Conservation (phyloP, 768 basidiomycete genomes). For the Mycena maculata region DNA sequence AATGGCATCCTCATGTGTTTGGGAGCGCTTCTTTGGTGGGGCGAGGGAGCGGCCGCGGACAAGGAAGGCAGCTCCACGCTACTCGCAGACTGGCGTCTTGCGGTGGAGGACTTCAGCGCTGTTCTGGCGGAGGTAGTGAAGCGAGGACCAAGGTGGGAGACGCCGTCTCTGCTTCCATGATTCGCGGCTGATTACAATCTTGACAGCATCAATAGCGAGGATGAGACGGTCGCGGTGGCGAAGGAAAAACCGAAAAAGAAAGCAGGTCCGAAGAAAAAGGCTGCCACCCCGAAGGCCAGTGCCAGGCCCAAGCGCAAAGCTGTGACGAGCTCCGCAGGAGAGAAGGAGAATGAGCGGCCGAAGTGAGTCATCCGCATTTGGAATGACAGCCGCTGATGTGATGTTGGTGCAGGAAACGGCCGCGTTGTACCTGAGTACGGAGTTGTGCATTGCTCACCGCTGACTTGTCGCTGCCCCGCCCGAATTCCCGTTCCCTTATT, state of each 20-base stretch:
- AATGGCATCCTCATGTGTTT: constrained; percentile 15
- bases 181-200: neutral
- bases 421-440: too few relatives aligned
- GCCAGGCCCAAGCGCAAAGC: too few relatives aligned
- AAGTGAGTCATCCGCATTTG: neutral
- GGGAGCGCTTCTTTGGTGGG: constrained; percentile 15
- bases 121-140: neutral
- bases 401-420: neutral
- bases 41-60: neutral
- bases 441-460: too few relatives aligned
- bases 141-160: neutral
- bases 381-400: neutral
- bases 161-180: neutral
- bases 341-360: neutral
- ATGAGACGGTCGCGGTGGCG: too few relatives aligned
- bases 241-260: too few relatives aligned
- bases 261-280: too few relatives aligned
- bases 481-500: too few relatives aligned
- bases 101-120: neutral
- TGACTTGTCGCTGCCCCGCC: too few relatives aligned
- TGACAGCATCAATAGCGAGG: neutral
- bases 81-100: constrained; percentile 1
- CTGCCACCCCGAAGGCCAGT: too few relatives aligned
- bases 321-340: neutral
- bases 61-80: neutral